Conservation (phyloP, 2,329 filamentous ascomycete genomes). For the Diaporthe sp. region DNA sequence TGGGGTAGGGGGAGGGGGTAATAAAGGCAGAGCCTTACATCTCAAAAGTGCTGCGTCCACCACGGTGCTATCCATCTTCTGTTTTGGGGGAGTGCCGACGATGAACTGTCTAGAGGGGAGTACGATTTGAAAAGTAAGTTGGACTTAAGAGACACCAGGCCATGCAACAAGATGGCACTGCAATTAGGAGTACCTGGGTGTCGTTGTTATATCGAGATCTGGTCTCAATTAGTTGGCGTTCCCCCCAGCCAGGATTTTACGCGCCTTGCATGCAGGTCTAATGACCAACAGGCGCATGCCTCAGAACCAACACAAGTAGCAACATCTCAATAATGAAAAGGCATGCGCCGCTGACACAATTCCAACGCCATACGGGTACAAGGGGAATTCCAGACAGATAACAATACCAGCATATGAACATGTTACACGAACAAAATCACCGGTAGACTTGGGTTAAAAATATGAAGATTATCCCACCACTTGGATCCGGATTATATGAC, state of each 20-base stretch:
- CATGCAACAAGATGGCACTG: background rate
- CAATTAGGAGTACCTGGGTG: background rate
- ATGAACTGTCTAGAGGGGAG: background rate
- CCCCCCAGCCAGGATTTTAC: background rate
- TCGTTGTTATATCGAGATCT: background rate
- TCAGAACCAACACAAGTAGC: background rate
- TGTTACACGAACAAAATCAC: background rate
- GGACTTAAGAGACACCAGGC: fast-evolving
- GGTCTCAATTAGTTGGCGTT: background rate
- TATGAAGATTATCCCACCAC: background rate
- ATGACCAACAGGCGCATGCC: background rate
- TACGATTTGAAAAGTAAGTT: background rate
- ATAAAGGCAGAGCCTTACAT: background rate
- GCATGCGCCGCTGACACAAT: background rate
- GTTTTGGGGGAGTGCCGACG: background rate
- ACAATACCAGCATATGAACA: background rate
- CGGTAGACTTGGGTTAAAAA: background rate
- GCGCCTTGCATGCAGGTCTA: background rate
- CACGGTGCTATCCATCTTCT: background rate
- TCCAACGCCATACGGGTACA: no score
- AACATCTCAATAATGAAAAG: background rate
- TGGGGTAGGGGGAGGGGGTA: background rate
- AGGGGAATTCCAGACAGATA: no score
- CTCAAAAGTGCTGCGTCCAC: background rate
- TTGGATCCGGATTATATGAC: background rate